Conservation (phyloP, 345 rosid species). For the Raphanus sativus region DNA sequence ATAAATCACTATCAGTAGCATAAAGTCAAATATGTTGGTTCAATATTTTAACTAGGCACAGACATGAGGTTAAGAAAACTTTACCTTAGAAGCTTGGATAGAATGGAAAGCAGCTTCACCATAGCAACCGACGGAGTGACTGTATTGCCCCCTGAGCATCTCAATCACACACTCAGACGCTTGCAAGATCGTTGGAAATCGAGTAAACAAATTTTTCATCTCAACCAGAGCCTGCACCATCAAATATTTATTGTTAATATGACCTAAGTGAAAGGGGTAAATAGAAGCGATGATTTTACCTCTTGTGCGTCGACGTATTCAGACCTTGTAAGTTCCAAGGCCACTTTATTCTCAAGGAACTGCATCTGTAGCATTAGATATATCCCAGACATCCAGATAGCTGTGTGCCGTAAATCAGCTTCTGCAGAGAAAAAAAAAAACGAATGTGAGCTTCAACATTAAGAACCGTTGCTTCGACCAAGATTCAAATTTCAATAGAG, state of each 20-base stretch:
- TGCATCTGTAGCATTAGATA: slow-evolving; percentile 92
- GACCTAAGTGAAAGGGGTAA: neutral
- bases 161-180: slow-evolving; percentile 86
- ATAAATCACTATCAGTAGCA: slow-evolving; percentile 1
- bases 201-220: slow-evolving; percentile 79
- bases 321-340: slow-evolving; percentile 93
- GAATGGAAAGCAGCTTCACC: slow-evolving; percentile 93
- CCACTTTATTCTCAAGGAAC: slow-evolving; percentile 93
- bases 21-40: neutral
- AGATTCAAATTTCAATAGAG: neutral
- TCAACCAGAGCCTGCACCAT: slow-evolving; percentile 76
- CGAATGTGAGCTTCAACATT: slow-evolving; percentile 19
- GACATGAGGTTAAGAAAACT: neutral
- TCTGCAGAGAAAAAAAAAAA: slow-evolving; percentile 51
- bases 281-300: slow-evolving; percentile 45
- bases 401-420: slow-evolving; percentile 82
- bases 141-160: slow-evolving; percentile 98
- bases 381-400: slow-evolving; percentile 96
- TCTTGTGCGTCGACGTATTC: slow-evolving; percentile 90
- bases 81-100: slow-evolving; percentile 86
- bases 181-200: slow-evolving; percentile 94
- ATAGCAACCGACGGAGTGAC: slow-evolving; percentile 94
- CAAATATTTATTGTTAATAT: neutral
- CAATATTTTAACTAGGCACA: neutral
- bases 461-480: slow-evolving; percentile 10